A percentile compares a stretch with the other conserved stretches of the same genome.
Conservation (phyloP, 176 grass and related monocot species). For the Tillandsia fasciculata region DNA sequence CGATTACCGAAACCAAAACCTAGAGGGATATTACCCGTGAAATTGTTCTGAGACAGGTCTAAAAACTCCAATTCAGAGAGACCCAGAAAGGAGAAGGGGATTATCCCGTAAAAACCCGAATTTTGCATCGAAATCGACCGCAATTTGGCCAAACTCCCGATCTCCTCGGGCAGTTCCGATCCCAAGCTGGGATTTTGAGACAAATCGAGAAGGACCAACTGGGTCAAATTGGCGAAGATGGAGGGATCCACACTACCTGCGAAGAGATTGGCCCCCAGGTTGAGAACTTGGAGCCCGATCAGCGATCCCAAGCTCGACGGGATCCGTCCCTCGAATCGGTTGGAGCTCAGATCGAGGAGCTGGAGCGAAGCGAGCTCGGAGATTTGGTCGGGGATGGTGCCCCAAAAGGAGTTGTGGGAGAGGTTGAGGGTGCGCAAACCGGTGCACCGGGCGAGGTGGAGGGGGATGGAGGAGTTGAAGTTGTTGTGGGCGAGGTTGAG, state of each 20-base stretch:
- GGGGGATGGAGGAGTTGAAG: constrained; percentile 62
- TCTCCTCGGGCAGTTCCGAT: constrained; percentile 48
- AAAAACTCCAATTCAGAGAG: constrained; percentile 50
- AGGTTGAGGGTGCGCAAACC: constrained; percentile 52
- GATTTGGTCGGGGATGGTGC: constrained; percentile 59
- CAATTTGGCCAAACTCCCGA: constrained; percentile 33
- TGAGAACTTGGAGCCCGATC: constrained; percentile 35
- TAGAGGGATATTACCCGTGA: constrained; percentile 38
- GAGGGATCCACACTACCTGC: constrained; percentile 53
- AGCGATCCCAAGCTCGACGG: constrained; percentile 35
- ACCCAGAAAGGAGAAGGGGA: constrained; percentile 31
- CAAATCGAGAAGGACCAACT: constrained; percentile 50
- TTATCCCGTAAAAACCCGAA: constrained; percentile 41
- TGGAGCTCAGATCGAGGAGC: constrained; percentile 64
- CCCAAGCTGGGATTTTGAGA: constrained; percentile 48
- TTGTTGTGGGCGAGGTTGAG: constrained; percentile 54
- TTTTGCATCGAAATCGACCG: constrained; percentile 48
- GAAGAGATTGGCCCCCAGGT: constrained; percentile 56
- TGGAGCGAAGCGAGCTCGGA: constrained; percentile 26
- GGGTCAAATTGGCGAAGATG: constrained; percentile 45
- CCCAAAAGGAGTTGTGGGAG: constrained; percentile 44
- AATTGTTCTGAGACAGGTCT: constrained; percentile 58
- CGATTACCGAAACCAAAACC: constrained; percentile 36
- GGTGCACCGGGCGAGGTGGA: constrained; percentile 49
- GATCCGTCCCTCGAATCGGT: constrained; percentile 44